Evolutionary conservation across 2,329 filamentous ascomycete species (phyloP).

Genomic region (Albophoma yamanashiensis): DNA sequence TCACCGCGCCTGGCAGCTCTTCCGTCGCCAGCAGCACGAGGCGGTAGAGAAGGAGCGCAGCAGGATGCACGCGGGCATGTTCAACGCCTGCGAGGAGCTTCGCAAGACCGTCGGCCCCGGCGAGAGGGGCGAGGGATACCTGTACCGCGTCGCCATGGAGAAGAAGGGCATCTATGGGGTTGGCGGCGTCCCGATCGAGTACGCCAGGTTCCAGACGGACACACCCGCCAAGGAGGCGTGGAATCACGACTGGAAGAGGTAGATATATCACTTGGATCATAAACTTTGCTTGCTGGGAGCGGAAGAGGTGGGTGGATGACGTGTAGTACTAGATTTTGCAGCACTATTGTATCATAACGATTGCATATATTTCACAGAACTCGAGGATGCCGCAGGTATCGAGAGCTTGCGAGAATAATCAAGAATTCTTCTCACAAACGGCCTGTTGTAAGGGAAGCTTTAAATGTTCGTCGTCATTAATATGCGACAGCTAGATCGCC

Average conservation of each 20-base stretch:
- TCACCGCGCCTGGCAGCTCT: conserved; percentile 87
- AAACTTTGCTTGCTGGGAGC: background rate
- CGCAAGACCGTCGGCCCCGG: conserved; percentile 48
- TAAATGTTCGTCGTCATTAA: background rate
- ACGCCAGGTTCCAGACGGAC: conserved; percentile 76
- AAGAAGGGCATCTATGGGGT: conserved; percentile 75
- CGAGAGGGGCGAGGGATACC: conserved; percentile 50
- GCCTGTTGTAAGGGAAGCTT: background rate
- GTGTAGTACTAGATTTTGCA: background rate
- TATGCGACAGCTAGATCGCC: background rate
- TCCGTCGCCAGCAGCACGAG: conserved; percentile 57
- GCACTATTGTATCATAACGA: conserved; percentile 2
- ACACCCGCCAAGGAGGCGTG: conserved; percentile 69
- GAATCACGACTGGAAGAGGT: conserved; percentile 85
- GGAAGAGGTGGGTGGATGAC: background rate
- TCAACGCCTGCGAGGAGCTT: conserved; percentile 75
- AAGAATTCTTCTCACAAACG: background rate
- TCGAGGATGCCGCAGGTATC: background rate
- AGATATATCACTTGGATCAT: conserved; percentile 7
- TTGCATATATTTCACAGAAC: background rate
- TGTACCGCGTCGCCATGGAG: conserved; percentile 83
- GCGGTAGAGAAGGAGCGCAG: conserved; percentile 60
- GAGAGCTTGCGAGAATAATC: background rate
- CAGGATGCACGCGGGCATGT: conserved; percentile 74
- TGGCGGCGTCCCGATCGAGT: conserved; percentile 79